Conservation (phyloP, 1,139 yeast species). For the Yarrowia galli region DNA sequence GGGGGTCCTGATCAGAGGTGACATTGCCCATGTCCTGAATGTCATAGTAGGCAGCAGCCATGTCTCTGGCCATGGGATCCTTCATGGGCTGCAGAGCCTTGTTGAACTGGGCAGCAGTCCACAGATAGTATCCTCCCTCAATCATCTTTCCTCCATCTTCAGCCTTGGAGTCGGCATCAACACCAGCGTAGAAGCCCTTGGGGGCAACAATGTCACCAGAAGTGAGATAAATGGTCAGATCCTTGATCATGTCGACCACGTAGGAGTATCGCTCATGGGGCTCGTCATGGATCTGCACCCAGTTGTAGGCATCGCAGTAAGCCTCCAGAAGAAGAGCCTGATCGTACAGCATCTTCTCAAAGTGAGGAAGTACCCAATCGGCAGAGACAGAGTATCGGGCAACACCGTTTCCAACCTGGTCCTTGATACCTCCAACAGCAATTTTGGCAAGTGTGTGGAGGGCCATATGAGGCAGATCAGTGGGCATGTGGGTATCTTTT, state of each 20-base stretch:
- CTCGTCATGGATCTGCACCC: constrained; percentile 40
- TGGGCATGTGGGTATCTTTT: constrained; percentile 40
- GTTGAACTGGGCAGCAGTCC: constrained; percentile 52
- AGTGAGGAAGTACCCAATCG: constrained; percentile 55
- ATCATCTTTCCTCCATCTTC: constrained; percentile 46
- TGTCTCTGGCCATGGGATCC: constrained; percentile 48
- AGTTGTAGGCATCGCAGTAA: constrained; percentile 48
- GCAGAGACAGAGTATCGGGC: constrained; percentile 53
- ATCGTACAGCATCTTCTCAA: constrained; percentile 53
- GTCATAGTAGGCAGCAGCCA: constrained; percentile 51
- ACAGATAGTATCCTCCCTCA: constrained; percentile 52
- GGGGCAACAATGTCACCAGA: constrained; percentile 45
- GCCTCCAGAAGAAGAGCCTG: constrained; percentile 52
- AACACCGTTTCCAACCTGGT: constrained; percentile 53
- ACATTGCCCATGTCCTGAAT: constrained; percentile 53
- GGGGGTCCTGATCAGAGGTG: constrained; percentile 49
- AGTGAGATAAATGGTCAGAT: constrained; percentile 47
- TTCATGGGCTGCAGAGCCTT: constrained; percentile 45
- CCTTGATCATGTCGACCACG: constrained; percentile 44
- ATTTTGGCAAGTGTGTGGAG: constrained; percentile 48
- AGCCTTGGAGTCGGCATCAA: constrained; percentile 50
- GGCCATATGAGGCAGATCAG: constrained; percentile 43
- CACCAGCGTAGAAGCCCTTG: constrained; percentile 50
- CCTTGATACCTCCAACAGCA: constrained; percentile 52
- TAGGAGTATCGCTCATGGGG: constrained; percentile 39